Evolutionary conservation across 2,329 filamentous ascomycete genomes (phyloP).

Genomic region (Thermomyces lanuginosus): DNA sequence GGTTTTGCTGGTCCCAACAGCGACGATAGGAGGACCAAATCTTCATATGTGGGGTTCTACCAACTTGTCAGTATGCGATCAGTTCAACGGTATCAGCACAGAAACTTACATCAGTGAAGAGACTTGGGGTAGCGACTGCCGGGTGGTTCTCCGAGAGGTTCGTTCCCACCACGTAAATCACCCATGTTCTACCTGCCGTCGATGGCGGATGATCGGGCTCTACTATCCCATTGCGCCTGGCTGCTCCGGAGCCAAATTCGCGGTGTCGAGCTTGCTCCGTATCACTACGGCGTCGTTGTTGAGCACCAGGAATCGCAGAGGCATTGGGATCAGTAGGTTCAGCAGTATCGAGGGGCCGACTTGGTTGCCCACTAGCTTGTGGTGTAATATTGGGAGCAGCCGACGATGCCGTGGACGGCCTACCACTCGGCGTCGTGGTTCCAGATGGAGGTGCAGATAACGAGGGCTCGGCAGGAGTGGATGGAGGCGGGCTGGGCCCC

Average conservation of each 20-base stretch:
- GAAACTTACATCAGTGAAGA: slow-evolving; percentile 48
- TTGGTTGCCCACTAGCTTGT: slow-evolving; percentile 23
- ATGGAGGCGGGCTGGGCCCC: slow-evolving; percentile 45
- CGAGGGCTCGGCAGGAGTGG: slow-evolving; percentile 44
- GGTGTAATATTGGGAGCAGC: slow-evolving; percentile 22
- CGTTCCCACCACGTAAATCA: slow-evolving; percentile 55
- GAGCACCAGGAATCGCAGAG: slow-evolving; percentile 26
- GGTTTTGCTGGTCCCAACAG: slow-evolving; percentile 52
- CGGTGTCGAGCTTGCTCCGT: slow-evolving; percentile 41
- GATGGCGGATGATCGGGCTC: slow-evolving; percentile 37
- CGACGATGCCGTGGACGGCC: slow-evolving; percentile 33
- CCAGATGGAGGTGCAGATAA: slow-evolving; percentile 39
- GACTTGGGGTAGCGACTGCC: slow-evolving; percentile 50
- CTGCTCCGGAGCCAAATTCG: slow-evolving; percentile 44
- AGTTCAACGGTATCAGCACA: not conserved
- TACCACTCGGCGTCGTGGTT: slow-evolving; percentile 32
- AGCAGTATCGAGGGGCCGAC: slow-evolving; percentile 18
- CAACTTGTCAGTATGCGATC: slow-evolving; percentile 7
- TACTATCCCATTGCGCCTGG: slow-evolving; percentile 48
- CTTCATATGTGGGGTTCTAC: slow-evolving; percentile 50
- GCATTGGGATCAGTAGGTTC: slow-evolving; percentile 25
- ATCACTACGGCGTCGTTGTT: slow-evolving; percentile 41
- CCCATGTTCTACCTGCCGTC: slow-evolving; percentile 46
- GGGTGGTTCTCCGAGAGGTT: slow-evolving; percentile 55
- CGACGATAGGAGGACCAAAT: slow-evolving; percentile 53